A percentile compares a stretch with the other conserved stretches of the same genome.
phyloP scores from a whole-genome alignment of 495 filamentous ascomycete species.

The Tuber aestivum region DNA sequence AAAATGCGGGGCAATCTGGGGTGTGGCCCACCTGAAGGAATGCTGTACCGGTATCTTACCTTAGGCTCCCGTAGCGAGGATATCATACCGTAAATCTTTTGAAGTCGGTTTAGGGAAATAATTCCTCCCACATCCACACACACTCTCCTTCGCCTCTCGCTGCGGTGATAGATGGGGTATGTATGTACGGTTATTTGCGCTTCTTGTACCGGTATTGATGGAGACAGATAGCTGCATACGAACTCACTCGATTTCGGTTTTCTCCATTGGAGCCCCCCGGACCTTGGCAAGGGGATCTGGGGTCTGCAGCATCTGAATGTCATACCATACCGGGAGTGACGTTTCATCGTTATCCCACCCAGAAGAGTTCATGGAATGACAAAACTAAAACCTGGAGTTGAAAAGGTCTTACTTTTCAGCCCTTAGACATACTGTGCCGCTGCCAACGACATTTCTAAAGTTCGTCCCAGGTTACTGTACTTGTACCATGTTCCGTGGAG shows the following conservation, averaged over 20 bases:
- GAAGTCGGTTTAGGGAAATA: neutral
- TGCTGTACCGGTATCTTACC: too few relatives aligned
- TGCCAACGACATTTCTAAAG: too few relatives aligned
- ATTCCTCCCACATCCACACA: neutral
- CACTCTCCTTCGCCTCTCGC: too few relatives aligned
- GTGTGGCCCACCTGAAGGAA: neutral
- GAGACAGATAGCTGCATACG: neutral
- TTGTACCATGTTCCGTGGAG: too few relatives aligned
- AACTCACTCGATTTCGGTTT: neutral
- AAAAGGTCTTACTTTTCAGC: too few relatives aligned
- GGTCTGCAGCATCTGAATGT: neutral
- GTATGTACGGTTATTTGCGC: neutral
- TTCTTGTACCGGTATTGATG: neutral
- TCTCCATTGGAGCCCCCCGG: neutral
- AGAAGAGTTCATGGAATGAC: neutral
- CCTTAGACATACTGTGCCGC: neutral
- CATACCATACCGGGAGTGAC: too few relatives aligned
- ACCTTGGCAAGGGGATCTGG: neutral
- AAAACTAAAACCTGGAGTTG: neutral
- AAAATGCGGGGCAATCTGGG: neutral
- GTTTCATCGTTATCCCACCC: neutral
- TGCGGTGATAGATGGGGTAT: neutral
- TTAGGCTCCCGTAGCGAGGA: neutral
- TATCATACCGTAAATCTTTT: neutral
- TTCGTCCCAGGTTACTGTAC: too few relatives aligned